Evolutionary conservation across 2,329 filamentous ascomycete genomes (phyloP).

Genomic region (Magnaporthiopsis incrustans): DNA sequence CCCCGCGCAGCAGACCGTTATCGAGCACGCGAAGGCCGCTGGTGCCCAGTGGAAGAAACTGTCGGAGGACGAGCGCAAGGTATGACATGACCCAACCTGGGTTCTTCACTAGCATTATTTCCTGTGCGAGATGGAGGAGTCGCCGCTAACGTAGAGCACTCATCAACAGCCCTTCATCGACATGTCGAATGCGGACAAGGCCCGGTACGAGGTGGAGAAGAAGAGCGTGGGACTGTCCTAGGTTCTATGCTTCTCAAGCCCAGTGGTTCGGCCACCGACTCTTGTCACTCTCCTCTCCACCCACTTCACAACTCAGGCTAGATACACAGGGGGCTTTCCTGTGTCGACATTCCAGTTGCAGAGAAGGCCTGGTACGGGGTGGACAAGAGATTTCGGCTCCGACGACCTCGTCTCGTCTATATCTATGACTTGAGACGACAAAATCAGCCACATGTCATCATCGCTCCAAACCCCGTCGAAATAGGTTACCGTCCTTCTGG

Average conservation of each 20-base stretch:
- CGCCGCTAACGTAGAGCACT: background rate
- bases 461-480: background rate
- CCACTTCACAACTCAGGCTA: too few species aligned
- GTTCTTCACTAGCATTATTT: background rate
- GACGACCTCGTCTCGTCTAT: background rate
- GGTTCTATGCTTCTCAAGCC: background rate
- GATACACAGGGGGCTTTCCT: too few species aligned
- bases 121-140: background rate
- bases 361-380: too few species aligned
- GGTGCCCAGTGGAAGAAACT: slow-evolving; percentile 35
- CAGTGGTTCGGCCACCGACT: background rate
- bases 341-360: too few species aligned
- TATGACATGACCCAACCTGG: slow-evolving; percentile 16
- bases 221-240: background rate
- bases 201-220: slow-evolving; percentile 23
- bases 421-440: background rate
- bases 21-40: slow-evolving; percentile 19
- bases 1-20: slow-evolving; percentile 8
- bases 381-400: background rate
- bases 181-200: slow-evolving; percentile 19
- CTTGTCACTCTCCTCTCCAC: background rate
- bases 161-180: slow-evolving; percentile 26
- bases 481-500: background rate
- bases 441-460: background rate
- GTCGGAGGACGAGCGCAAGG: slow-evolving; percentile 31